phyloP scores from a whole-genome alignment of 2,329 filamentous ascomycete species.

The Pseudogymnoascus sp. region DNA sequence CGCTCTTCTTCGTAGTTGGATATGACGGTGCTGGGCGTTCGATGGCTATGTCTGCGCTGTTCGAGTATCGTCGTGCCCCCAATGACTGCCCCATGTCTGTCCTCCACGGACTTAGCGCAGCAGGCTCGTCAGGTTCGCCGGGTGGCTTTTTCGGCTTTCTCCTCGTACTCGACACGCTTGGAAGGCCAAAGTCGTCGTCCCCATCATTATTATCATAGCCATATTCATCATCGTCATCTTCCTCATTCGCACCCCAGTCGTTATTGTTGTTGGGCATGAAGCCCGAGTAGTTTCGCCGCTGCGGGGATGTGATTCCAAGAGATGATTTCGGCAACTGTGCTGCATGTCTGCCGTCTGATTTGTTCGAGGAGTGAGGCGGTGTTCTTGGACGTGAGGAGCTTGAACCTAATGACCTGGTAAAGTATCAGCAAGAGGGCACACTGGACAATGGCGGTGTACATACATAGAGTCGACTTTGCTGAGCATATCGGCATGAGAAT shows the following conservation, averaged over 20 bases:
- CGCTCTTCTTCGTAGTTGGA: slow-evolving; percentile 78
- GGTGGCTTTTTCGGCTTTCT: slow-evolving; percentile 50
- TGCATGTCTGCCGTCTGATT: slow-evolving; percentile 48
- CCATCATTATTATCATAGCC: slow-evolving; percentile 78
- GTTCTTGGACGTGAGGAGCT: slow-evolving; percentile 64
- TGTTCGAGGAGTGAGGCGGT: slow-evolving; percentile 57
- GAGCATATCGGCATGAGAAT: slow-evolving; percentile 92
- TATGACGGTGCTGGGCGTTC: slow-evolving; percentile 78
- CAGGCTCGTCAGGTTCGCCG: slow-evolving; percentile 16
- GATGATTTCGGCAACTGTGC: slow-evolving; percentile 47
- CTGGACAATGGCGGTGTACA: slow-evolving; percentile 24
- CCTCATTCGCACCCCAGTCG: slow-evolving; percentile 70
- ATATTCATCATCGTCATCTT: slow-evolving; percentile 62
- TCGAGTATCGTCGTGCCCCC: slow-evolving; percentile 56
- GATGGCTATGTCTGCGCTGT: slow-evolving; percentile 91
- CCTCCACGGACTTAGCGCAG: slow-evolving; percentile 32
- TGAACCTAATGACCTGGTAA: slow-evolving; percentile 50
- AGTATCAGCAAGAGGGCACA: background rate
- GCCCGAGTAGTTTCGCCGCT: slow-evolving; percentile 68
- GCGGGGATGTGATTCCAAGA: slow-evolving; percentile 51
- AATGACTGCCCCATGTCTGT: slow-evolving; percentile 33
- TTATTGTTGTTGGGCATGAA: slow-evolving; percentile 76
- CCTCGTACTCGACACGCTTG: slow-evolving; percentile 86
- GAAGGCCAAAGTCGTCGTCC: slow-evolving; percentile 82
- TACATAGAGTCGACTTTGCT: slow-evolving; percentile 73